These are phyloP conservation scores for Colletotrichum sp. DNA, from an alignment of 2,329 filamentous ascomycete species.

Conservation along the genomic window DNA sequence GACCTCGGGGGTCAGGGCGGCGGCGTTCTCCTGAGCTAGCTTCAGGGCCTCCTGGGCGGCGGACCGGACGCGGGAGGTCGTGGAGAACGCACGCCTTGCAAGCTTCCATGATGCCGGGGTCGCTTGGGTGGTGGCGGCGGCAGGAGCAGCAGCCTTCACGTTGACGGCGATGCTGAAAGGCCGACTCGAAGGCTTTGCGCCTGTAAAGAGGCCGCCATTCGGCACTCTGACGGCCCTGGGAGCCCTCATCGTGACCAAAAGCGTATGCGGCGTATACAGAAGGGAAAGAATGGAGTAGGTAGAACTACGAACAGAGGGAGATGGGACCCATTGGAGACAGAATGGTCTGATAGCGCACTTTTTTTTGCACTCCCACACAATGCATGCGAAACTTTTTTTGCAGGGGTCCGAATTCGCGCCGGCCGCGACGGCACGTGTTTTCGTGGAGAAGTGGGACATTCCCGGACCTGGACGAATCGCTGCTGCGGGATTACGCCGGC, in stretches of 20 bases:
- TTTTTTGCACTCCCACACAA: conserved; percentile 16
- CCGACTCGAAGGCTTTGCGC: conserved; percentile 30
- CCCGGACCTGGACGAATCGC: background rate
- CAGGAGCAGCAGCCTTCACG: conserved; percentile 7
- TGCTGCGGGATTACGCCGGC: background rate
- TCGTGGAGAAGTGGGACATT: conserved; percentile 2
- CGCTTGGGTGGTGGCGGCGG: background rate
- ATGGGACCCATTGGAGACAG: conserved; percentile 12
- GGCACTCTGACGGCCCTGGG: conserved; percentile 44
- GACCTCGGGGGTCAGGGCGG: conserved; percentile 58
- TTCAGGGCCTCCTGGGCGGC: conserved; percentile 50
- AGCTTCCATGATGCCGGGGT: conserved; percentile 3
- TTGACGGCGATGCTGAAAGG: conserved; percentile 31
- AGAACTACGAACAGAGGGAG: conserved; percentile 7
- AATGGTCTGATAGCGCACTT: conserved; percentile 21
- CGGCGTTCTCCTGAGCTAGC: conserved; percentile 59
- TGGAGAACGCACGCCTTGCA: conserved; percentile 36
- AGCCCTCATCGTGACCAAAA: conserved; percentile 40
- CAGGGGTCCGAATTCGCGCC: conserved; percentile 13
- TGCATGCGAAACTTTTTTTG: conserved; percentile 28
- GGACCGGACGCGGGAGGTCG: conserved; percentile 30
- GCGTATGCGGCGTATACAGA: background rate
- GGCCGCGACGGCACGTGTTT: conserved; percentile 22
- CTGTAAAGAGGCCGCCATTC: conserved; percentile 40
- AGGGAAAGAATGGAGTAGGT: background rate